Conservation (phyloP, 2,329 filamentous ascomycete genomes). For the Fusarium proliferatum region DNA sequence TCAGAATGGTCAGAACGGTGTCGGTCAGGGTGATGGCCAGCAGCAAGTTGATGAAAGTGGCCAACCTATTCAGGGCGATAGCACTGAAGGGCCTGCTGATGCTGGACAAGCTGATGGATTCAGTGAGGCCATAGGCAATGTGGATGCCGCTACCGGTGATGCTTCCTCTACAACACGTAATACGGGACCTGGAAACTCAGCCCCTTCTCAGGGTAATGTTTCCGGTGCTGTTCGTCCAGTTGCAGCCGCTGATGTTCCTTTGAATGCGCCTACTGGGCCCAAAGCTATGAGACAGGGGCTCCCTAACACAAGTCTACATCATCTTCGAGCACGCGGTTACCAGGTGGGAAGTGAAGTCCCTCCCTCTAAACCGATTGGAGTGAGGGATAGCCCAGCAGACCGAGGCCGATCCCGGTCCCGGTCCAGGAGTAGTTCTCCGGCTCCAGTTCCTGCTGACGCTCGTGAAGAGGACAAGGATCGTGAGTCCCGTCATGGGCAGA, state of each 20-base stretch:
- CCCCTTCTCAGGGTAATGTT: conserved; percentile 35
- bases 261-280: conserved; percentile 89
- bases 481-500: conserved; percentile 49
- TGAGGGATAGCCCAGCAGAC: conserved; percentile 35
- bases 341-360: conserved; percentile 56
- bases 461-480: conserved; percentile 52
- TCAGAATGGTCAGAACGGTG: conserved; percentile 39
- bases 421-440: conserved; percentile 62
- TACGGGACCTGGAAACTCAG: conserved; percentile 20
- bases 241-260: conserved; percentile 56
- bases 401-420: conserved; percentile 49
- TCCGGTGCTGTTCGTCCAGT: conserved; percentile 48
- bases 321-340: conserved; percentile 67
- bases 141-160: conserved; percentile 32
- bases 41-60: conserved; percentile 54
- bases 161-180: conserved; percentile 37
- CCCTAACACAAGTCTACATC: conserved; percentile 81
- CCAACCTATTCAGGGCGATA: conserved; percentile 47
- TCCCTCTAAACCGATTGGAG: conserved; percentile 35
- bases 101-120: conserved; percentile 36
- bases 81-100: conserved; percentile 30
- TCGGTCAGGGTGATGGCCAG: conserved; percentile 39
- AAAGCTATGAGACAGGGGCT: conserved; percentile 93
- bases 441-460: conserved; percentile 25
- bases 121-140: conserved; percentile 49